Conservation (phyloP, 2,329 filamentous ascomycete genomes). For the Clarireedia paspali region DNA sequence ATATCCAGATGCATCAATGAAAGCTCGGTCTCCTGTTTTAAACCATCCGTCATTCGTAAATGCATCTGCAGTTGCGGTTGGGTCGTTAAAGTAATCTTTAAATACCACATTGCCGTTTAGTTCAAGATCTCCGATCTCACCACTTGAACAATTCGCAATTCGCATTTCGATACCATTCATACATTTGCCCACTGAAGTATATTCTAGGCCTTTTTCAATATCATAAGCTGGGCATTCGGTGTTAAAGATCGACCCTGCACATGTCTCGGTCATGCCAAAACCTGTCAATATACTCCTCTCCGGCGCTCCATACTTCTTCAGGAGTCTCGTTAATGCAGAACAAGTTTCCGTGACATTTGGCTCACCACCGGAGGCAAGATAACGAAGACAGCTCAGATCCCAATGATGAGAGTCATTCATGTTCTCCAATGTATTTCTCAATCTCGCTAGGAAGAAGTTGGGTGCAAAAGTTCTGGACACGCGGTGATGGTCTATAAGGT, state of each 20-base stretch:
- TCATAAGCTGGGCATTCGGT: constrained; percentile 35
- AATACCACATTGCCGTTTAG: no score
- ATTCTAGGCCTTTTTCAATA: constrained; percentile 11
- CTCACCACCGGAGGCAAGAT: constrained; percentile 39
- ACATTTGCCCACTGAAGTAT: constrained; percentile 33
- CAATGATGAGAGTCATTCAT: neutral
- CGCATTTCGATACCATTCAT: constrained; percentile 35
- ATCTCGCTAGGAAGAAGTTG: constrained; percentile 33
- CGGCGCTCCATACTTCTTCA: constrained; percentile 27
- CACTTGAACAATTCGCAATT: constrained; percentile 19
- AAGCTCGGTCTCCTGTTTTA: no score
- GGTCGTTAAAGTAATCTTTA: no score
- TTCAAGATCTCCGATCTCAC: no score
- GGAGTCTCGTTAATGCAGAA: constrained; percentile 23
- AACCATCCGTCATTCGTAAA: no score
- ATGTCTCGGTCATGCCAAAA: constrained; percentile 47
- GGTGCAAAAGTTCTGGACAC: constrained; percentile 39
- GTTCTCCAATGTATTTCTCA: neutral
- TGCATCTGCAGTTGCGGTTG: no score
- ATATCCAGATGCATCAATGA: no score
- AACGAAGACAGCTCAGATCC: constrained; percentile 28
- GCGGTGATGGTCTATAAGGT: constrained; percentile 33
- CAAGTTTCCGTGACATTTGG: constrained; percentile 34
- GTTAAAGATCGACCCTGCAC: constrained; percentile 39
- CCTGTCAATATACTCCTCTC: constrained; percentile 33